Evolutionary conservation across 2,329 filamentous ascomycete genomes (phyloP), one percentile per base, ranked within the genome.

Genomic region (Pyrenophora teres): DNA sequence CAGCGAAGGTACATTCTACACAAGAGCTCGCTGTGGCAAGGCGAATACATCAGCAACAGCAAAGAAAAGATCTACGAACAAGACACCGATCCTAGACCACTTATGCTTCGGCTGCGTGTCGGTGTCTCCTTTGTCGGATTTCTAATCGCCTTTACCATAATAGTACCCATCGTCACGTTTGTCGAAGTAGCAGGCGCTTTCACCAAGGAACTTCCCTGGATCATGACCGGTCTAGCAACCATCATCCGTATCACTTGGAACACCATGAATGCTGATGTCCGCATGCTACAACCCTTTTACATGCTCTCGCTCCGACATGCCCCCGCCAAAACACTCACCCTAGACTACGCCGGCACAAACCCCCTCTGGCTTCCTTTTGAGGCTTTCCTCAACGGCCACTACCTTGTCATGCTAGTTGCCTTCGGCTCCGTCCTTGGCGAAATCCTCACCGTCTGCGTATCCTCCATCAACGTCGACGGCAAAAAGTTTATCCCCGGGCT

Each of bases 261-360:
- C 54, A 82, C 83, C 3, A 77, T 90, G 54, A 88, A 90, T 64
- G 86, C 83, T 49, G 82, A 85, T 21, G 80, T 90, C 40, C 85
- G 87, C 36, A 86, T 90, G 80, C 83, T 90, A 71, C 87, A 90
- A 69, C 88, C 88, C 2, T 91, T 88, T 65, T 89, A 87, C 67
- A 83, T 89, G 52, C 81, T 91, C 2, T 87, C 83, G 12, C 78
- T 78, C 45, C 81, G 88, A 3, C 83, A 87, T 57, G 87, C 87
- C 3, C 82, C 85, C 0, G 78, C 87, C 6, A 83, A 80, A 58
- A 87, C 84, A 2, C 79, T 91, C 6, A 86, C 84, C 0, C 80
- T 90, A 8, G 88, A 91, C 71, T 90, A 91, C 70, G 88, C 86
- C 0, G 86, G 86, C 23, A 82, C 88, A 62, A 86, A 88, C 4